Conservation (phyloP, 306 rosid species). For the Amphicarpaea edgeworthii region DNA sequence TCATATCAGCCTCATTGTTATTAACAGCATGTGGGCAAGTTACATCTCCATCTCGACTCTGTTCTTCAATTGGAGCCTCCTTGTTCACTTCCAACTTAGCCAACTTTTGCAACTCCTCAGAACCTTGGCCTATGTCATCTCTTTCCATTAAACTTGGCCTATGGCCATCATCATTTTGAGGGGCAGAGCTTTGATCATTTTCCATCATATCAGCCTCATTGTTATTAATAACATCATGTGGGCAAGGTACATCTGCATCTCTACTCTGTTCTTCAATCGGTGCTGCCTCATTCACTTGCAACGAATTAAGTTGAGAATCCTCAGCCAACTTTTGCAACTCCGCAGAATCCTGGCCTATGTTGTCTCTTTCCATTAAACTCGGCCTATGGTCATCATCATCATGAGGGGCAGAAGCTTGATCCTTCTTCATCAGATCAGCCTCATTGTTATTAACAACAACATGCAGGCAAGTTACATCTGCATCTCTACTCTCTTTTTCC, state of each 20-base stretch:
- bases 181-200: not conserved
- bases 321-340: slow-evolving; percentile 51
- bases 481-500: not conserved
- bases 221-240: slow-evolving; percentile 33
- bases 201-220: slow-evolving; percentile 20
- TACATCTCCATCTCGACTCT: slow-evolving; percentile 17
- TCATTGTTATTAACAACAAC: too few relatives aligned
- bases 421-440: too few relatives aligned
- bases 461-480: too few relatives aligned
- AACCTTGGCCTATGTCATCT: too few relatives aligned
- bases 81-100: not conserved
- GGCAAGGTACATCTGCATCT: slow-evolving; percentile 28
- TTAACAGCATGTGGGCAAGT: slow-evolving; percentile 30
- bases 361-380: too few relatives aligned
- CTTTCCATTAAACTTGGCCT: too few relatives aligned
- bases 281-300: slow-evolving; percentile 30
- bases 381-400: too few relatives aligned
- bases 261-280: slow-evolving; percentile 37
- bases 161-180: too few relatives aligned
- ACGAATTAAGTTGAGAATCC: slow-evolving; percentile 37
- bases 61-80: slow-evolving; percentile 43
- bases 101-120: too few relatives aligned
- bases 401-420: too few relatives aligned
- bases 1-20: slow-evolving; percentile 13
- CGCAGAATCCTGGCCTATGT: too few relatives aligned